These are phyloP conservation scores for Poteriospumella lacustris DNA, from an alignment of 108 stramenopile genomes.

Conservation along the genomic window DNA sequence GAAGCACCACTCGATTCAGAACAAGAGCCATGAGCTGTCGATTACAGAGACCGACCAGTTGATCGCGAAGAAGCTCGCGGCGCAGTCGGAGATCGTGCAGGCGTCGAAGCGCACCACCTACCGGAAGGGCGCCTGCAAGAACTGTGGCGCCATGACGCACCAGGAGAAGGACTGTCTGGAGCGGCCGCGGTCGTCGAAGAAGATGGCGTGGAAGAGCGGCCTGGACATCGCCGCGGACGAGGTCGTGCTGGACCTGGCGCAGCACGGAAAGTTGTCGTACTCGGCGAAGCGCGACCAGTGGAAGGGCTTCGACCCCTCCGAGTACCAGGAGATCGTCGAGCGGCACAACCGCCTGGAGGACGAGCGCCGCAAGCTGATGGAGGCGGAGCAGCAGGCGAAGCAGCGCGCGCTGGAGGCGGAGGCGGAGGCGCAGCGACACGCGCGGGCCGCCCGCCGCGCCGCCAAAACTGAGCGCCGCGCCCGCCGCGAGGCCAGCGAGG, in stretches of 20 bases:
- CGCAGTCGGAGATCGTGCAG: slow-evolving; percentile 44
- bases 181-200: slow-evolving; percentile 45
- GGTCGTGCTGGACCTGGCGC: slow-evolving; percentile 31
- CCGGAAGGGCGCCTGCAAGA: slow-evolving; percentile 55
- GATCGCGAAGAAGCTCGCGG: slow-evolving; percentile 55
- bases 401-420: slow-evolving; percentile 28
- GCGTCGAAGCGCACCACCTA: slow-evolving; percentile 15
- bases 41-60: slow-evolving; percentile 55
- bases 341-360: slow-evolving; percentile 31
- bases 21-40: slow-evolving; percentile 49
- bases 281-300: slow-evolving; percentile 82
- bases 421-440: slow-evolving; percentile 17
- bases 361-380: slow-evolving; percentile 6
- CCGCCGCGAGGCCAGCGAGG: background rate
- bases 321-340: slow-evolving; percentile 28
- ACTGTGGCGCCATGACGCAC: slow-evolving; percentile 82
- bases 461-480: background rate
- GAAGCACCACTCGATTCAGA: slow-evolving; percentile 72
- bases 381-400: slow-evolving; percentile 47
- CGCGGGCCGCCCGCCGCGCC: too few species aligned
- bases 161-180: slow-evolving; percentile 55
- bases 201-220: slow-evolving; percentile 42
- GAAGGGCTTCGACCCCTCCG: slow-evolving; percentile 72
- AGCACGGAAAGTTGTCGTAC: slow-evolving; percentile 68
- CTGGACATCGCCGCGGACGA: slow-evolving; percentile 31